These are phyloP conservation scores for Coccomyxa sp. DNA, from an alignment of 139 green algal species.

Conservation along the genomic window DNA sequence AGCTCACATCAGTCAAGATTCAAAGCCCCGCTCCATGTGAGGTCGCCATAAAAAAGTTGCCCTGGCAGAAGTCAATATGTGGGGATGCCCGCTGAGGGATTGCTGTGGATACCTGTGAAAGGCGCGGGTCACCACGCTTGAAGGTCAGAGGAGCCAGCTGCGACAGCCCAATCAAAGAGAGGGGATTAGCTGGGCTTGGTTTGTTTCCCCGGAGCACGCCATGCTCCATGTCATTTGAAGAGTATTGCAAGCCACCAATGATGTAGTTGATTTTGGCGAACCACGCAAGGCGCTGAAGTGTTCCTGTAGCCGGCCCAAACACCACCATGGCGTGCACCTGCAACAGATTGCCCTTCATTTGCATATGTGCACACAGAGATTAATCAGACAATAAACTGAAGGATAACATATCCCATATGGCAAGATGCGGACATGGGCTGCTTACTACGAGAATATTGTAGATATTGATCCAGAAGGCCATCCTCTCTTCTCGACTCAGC, in stretches of 20 bases:
- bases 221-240: slow-evolving; percentile 90
- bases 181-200: slow-evolving; percentile 41
- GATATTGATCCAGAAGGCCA: slow-evolving; percentile 89
- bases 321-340: slow-evolving; percentile 18
- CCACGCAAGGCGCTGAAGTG: slow-evolving; percentile 6
- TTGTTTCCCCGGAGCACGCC: slow-evolving; percentile 87
- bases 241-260: slow-evolving; percentile 69
- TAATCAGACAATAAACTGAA: background rate
- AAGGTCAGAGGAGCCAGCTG: slow-evolving; percentile 39
- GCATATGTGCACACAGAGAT: background rate
- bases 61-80: too few relatives aligned
- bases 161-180: slow-evolving; percentile 43
- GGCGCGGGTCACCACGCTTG: slow-evolving; percentile 40
- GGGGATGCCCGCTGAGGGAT: too few relatives aligned
- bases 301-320: slow-evolving; percentile 10
- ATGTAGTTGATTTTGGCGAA: slow-evolving; percentile 52
- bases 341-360: slow-evolving; percentile 24
- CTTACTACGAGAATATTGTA: slow-evolving; percentile 93
- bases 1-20: too few relatives aligned
- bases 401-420: too few relatives aligned
- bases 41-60: too few relatives aligned
- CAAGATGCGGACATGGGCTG: slow-evolving; percentile 2
- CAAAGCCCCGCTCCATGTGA: too few relatives aligned
- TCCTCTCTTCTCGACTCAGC: slow-evolving; percentile 56
- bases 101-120: slow-evolving; percentile 18